Evolutionary conservation across 345 rosid genomes (phyloP).

Genomic region (Carallia brachiata): DNA sequence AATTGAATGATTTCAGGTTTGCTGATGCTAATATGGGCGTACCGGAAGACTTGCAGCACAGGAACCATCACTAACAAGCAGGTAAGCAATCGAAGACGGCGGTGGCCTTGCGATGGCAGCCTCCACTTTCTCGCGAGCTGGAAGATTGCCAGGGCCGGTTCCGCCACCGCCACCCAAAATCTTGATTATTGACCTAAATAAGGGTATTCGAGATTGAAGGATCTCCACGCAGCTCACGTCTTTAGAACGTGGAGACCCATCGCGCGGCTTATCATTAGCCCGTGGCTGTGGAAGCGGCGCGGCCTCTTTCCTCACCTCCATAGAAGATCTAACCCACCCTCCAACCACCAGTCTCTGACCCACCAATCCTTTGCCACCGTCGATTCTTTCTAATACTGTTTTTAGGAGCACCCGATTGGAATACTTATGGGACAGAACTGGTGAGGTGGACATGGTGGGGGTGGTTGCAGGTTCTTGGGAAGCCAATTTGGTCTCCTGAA

Average conservation of each 20-base stretch:
- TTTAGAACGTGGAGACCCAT: conserved; percentile 16
- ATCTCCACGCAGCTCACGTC: conserved; percentile 61
- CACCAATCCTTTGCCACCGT: background rate
- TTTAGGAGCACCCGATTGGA: background rate
- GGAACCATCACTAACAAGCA: conserved; percentile 76
- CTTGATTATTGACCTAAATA: conserved; percentile 55
- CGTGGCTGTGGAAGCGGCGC: conserved; percentile 16
- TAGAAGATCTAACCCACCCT: conserved; percentile 90
- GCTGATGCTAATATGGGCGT: background rate
- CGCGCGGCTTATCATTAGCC: conserved; percentile 14
- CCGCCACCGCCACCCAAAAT: conserved; percentile 46
- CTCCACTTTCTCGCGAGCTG: conserved; percentile 44
- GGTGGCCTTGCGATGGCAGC: conserved; percentile 26
- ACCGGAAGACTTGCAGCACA: conserved; percentile 64
- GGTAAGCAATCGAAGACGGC: conserved; percentile 29
- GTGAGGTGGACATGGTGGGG: background rate
- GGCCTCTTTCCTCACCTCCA: conserved; percentile 48
- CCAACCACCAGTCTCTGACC: conserved; percentile 36
- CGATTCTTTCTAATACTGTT: background rate
- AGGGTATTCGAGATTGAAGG: conserved; percentile 58
- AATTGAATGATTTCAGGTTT: background rate
- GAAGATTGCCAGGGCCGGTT: conserved; percentile 3
- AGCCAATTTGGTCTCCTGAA: background rate
- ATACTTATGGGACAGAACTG: background rate
- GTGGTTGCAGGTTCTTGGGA: background rate